Evolutionary conservation across 768 basidiomycete species (phyloP).

Genomic region (Infundibulicybe gibba): DNA sequence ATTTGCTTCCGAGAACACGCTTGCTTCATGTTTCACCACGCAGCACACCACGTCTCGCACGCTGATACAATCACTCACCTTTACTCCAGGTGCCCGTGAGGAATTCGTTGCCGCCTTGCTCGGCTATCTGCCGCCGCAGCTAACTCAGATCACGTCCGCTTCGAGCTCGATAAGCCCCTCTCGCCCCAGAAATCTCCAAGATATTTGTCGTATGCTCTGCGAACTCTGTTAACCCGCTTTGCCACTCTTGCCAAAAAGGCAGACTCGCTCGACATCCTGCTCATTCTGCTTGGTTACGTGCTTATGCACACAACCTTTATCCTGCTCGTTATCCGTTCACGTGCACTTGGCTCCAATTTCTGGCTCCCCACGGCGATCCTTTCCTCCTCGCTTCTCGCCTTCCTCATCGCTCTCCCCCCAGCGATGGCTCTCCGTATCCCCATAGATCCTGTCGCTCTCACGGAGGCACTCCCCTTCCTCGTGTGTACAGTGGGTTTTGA

Average conservation of each 20-base stretch:
- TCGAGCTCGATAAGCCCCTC: constrained; percentile 28
- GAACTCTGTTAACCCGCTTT: constrained; percentile 74
- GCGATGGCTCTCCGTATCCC: constrained; percentile 72
- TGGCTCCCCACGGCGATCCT: constrained; percentile 67
- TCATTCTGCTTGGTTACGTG: constrained; percentile 90
- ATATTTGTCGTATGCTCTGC: constrained; percentile 87
- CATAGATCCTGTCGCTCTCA: constrained; percentile 89
- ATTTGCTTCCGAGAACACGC: constrained; percentile 9
- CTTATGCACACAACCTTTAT: constrained; percentile 97
- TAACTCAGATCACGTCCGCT: constrained; percentile 14
- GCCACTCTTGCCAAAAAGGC: constrained; percentile 91
- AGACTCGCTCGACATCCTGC: constrained; percentile 91
- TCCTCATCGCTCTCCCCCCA: constrained; percentile 81
- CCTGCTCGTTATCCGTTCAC: constrained; percentile 83
- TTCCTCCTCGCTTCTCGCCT: constrained; percentile 75
- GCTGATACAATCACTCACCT: constrained; percentile 46
- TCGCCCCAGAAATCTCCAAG: constrained; percentile 76
- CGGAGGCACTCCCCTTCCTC: constrained; percentile 95
- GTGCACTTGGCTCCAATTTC: constrained; percentile 72
- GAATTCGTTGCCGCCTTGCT: constrained; percentile 41
- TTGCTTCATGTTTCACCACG: constrained; percentile 13
- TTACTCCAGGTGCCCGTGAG: constrained; percentile 44
- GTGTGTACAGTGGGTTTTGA: constrained; percentile 98
- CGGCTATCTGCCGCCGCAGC: constrained; percentile 2
- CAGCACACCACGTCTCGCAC: constrained; percentile 20